These are phyloP conservation scores for Wickerhamomyces strasburgensis DNA, from an alignment of 805 yeast genomes.

Conservation along the genomic window DNA sequence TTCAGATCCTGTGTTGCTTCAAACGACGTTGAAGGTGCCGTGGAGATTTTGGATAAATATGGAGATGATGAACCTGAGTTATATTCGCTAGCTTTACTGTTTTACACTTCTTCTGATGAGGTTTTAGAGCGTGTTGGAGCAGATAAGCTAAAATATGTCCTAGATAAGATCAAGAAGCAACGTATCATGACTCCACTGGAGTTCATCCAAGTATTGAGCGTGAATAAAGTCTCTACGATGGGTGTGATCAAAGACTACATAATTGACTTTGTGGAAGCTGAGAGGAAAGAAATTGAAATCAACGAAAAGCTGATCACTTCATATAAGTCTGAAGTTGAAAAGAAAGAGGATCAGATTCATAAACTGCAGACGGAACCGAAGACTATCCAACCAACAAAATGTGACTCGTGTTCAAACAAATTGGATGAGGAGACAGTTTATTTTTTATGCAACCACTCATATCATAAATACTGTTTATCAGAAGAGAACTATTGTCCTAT, in stretches of 20 bases:
- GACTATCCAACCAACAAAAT: constrained; percentile 34
- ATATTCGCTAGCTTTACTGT: constrained; percentile 58
- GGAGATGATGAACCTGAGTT: constrained; percentile 62
- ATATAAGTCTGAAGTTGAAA: constrained; percentile 60
- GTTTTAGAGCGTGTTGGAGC: constrained; percentile 50
- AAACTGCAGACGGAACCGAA: constrained; percentile 34
- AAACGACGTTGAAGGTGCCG: constrained; percentile 52
- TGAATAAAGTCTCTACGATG: constrained; percentile 57
- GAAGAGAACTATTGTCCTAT: constrained; percentile 64
- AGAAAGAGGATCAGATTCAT: constrained; percentile 49
- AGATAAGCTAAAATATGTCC: constrained; percentile 39
- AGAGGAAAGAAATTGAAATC: constrained; percentile 60
- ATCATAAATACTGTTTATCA: constrained; percentile 73
- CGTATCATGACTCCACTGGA: constrained; percentile 70
- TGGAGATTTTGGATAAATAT: constrained; percentile 50
- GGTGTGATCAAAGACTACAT: constrained; percentile 71
- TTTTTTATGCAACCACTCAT: constrained; percentile 82
- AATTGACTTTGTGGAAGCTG: constrained; percentile 52
- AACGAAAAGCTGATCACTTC: constrained; percentile 62
- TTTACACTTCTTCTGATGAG: constrained; percentile 51
- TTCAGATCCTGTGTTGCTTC: constrained; percentile 62
- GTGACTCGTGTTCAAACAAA: constrained; percentile 28
- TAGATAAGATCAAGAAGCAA: constrained; percentile 46
- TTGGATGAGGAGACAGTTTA: constrained; percentile 78
- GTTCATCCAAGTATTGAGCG: constrained; percentile 61